phyloP scores from a whole-genome alignment of 306 rosid species.

The Vicia sativa region DNA sequence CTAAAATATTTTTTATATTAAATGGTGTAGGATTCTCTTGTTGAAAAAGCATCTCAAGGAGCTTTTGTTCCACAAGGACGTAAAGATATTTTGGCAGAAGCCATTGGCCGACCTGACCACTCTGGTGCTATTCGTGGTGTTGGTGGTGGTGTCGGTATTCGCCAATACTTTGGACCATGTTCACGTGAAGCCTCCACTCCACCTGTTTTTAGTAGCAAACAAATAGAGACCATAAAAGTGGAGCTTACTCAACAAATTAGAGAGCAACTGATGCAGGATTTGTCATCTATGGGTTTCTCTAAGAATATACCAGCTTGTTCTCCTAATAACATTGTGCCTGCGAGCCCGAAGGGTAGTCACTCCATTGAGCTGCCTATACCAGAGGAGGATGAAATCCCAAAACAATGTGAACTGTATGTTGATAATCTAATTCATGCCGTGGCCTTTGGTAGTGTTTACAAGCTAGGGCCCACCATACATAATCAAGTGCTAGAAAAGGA shows the following conservation, averaged over 20 bases:
- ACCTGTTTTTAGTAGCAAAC: slow-evolving; percentile 6
- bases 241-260: slow-evolving; percentile 16
- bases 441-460: slow-evolving; percentile 11
- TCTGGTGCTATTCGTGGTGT: slow-evolving; percentile 7
- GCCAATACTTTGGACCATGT: neutral
- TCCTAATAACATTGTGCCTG: neutral
- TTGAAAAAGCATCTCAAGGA: slow-evolving; percentile 19
- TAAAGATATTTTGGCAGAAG: slow-evolving; percentile 15
- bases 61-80: slow-evolving; percentile 14
- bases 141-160: slow-evolving; percentile 13
- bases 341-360: neutral
- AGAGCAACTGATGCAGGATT: slow-evolving; percentile 12
- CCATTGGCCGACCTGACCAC: slow-evolving; percentile 20
- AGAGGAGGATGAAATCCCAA: slow-evolving; percentile 14
- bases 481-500: slow-evolving; percentile 5
- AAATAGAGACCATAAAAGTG: neutral
- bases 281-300: slow-evolving; percentile 5
- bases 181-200: neutral
- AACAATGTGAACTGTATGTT: slow-evolving; percentile 11
- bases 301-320: neutral
- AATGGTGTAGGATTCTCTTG: slow-evolving; percentile 5
- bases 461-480: slow-evolving; percentile 8
- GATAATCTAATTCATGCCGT: neutral
- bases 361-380: neutral
- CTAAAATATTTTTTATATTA: slow-evolving; percentile 1